Base-by-base conservation (phyloP, 495 filamentous ascomycete genomes). In the Glutinoglossum americanum region DNA sequence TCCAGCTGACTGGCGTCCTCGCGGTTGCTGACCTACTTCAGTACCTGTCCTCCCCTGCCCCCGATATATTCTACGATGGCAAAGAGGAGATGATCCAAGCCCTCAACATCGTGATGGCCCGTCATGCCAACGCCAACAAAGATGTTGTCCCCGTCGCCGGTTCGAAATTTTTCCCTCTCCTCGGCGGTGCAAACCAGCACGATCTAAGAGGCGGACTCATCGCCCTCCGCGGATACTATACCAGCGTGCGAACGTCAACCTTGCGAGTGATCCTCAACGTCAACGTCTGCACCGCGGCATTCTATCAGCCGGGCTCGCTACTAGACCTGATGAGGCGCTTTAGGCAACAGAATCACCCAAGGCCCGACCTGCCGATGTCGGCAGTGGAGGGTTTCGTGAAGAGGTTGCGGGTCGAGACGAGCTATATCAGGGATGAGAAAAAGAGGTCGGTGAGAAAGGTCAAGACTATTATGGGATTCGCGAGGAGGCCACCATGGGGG, bases 61-160 rank as follows among this genome's bases (percentile, higher is more conserved):
- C 55, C 9, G 57, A 54, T 9, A 59, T 62, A 6, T 33, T 17
- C 0, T 70, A 67, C 47, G 58, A 41, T 0, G 54, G 60, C 17
- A 65, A 61, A 53, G 56, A 57, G 0, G 57, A 66, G 17, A 45
- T 67, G 21, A 62, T 80, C 2, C 72, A 76, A 59, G 71, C 75
- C 0, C 64, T 81, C 57, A 82, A 82, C 60, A 76, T 81, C 37
- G 64, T 80, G 56, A 64, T 72, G 58, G 68, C 64, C 23, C 72
- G 67, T 55, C 66, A 71, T 15, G 61, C 71, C 8, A 70, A 71
- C 41, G 67, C 73, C 1, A 53, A 63, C 8, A 48, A 57, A 3
- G 61, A 56, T 2, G 62, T 74, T 3, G 66, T 64, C 26, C 26
- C 49, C n/a, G 69, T 67, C 0, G 60, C 71, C 28, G 68, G 69